Conservation (phyloP, 2,329 filamentous ascomycete genomes). For the Venturia asperata region DNA sequence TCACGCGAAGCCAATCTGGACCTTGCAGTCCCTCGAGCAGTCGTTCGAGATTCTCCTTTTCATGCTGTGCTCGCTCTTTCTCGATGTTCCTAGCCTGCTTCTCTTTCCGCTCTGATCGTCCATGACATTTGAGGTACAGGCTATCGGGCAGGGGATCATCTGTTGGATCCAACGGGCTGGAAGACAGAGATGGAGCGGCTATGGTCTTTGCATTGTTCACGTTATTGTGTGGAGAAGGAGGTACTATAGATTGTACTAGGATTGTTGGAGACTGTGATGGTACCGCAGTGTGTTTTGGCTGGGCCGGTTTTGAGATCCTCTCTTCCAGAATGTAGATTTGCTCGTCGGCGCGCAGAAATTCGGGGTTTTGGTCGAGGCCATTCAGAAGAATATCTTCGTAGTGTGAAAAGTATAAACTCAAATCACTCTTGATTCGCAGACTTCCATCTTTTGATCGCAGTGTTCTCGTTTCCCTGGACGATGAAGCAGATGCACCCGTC, state of each 20-base stretch:
- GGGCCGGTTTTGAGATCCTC: slow-evolving; percentile 25
- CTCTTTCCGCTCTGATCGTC: slow-evolving; percentile 56
- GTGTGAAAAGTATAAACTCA: slow-evolving; percentile 84
- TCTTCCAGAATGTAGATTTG: slow-evolving; percentile 64
- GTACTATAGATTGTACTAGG: neutral
- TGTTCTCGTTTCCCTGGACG: slow-evolving; percentile 54
- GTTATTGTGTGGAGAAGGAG: slow-evolving; percentile 9
- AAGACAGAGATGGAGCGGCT: neutral
- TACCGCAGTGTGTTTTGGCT: slow-evolving; percentile 25
- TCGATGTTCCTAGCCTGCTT: slow-evolving; percentile 63
- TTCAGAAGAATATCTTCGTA: slow-evolving; percentile 93
- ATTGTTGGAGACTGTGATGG: slow-evolving; percentile 23
- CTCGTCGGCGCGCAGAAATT: slow-evolving; percentile 65
- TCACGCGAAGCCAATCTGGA: slow-evolving; percentile 84
- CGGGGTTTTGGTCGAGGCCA: slow-evolving; percentile 66
- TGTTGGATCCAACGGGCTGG: slow-evolving; percentile 21
- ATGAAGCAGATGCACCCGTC: neutral
- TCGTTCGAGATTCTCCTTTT: slow-evolving; percentile 58
- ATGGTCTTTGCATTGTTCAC: slow-evolving; percentile 17
- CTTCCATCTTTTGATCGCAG: slow-evolving; percentile 78
- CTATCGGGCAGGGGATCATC: slow-evolving; percentile 52
- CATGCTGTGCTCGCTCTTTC: slow-evolving; percentile 58
- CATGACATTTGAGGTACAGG: slow-evolving; percentile 52
- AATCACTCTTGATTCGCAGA: slow-evolving; percentile 80
- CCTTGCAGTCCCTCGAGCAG: slow-evolving; percentile 77